Percentiles rank a stretch among this genome's conserved stretches.
These are phyloP conservation scores for Plasmodium gonderi DNA, from an alignment of 169 alveolate genomes.

Conservation along the genomic window DNA sequence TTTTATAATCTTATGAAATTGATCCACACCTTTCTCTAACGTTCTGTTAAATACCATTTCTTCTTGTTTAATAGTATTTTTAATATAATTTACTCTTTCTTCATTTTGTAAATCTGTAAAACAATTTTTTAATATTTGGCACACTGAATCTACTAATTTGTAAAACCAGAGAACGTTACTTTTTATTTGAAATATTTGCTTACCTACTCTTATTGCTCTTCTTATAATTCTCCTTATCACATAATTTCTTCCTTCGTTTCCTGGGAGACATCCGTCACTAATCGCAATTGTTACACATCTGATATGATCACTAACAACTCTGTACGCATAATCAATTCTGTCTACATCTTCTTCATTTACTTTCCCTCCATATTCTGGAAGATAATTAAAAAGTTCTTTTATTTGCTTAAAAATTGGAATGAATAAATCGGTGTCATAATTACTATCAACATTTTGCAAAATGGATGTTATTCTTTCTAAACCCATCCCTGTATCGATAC, in stretches of 20 bases:
- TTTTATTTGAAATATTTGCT: constrained; percentile 81
- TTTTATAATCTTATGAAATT: constrained; percentile 81
- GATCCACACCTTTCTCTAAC: constrained; percentile 88
- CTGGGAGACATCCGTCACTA: constrained; percentile 93
- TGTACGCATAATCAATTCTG: constrained; percentile 92
- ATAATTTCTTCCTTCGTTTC: constrained; percentile 93
- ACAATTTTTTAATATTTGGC: constrained; percentile 84
- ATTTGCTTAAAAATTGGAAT: constrained; percentile 87
- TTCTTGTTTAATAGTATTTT: constrained; percentile 85
- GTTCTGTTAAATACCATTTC: constrained; percentile 90
- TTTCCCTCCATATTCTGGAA: constrained; percentile 89
- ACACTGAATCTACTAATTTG: constrained; percentile 89
- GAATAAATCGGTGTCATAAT: constrained; percentile 95
- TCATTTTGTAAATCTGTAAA: constrained; percentile 88
- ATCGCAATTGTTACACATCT: constrained; percentile 93
- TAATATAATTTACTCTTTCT: constrained; percentile 85
- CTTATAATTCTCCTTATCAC: constrained; percentile 93
- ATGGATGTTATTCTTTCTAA: constrained; percentile 93
- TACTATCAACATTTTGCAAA: constrained; percentile 87
- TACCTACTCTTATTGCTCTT: constrained; percentile 93
- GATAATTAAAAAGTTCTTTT: constrained; percentile 79
- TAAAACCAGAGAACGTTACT: constrained; percentile 88
- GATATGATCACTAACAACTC: constrained; percentile 95
- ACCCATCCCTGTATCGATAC: constrained; percentile 97
- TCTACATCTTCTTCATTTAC: constrained; percentile 87